Evolutionary conservation across 192 early-diverging fungal genomes (phyloP).

Genomic region (Entomortierella parvispora): DNA sequence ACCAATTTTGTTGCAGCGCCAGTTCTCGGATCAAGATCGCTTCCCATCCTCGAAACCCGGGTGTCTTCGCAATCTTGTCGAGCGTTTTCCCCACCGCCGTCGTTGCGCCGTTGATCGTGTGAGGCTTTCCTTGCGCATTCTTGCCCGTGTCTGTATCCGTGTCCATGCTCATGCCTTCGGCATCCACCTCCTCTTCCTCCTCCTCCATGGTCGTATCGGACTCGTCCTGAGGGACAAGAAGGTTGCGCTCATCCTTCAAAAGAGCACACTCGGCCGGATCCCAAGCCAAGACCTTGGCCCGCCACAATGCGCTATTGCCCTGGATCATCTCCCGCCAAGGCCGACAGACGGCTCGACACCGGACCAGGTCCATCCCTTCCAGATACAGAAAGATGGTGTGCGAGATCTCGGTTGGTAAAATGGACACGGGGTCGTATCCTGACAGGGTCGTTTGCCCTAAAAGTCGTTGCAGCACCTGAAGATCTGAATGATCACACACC

Average conservation of each 20-base stretch:
- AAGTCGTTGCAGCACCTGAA: conserved; percentile 25
- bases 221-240: too few species aligned
- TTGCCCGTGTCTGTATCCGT: too few species aligned
- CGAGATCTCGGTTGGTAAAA: conserved; percentile 19
- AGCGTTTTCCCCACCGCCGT: neutral
- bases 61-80: conserved; percentile 7
- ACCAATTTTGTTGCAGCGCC: conserved; percentile 23
- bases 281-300: conserved; percentile 10
- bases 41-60: conserved; percentile 30
- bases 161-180: too few species aligned
- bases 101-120: neutral
- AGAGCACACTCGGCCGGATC: conserved; percentile 18
- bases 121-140: neutral
- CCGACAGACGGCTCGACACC: conserved; percentile 34
- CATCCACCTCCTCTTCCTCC: neutral
- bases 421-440: conserved; percentile 30
- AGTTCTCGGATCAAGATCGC: conserved; percentile 14
- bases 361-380: conserved; percentile 32
- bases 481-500: conserved; percentile 11
- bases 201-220: too few species aligned
- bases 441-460: conserved; percentile 25
- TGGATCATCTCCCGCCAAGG: conserved; percentile 26
- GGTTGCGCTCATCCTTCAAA: conserved; percentile 15
- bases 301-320: conserved; percentile 11
- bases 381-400: conserved; percentile 22